A percentile compares a stretch with the other conserved stretches of the same genome.
phyloP scores from a whole-genome alignment of 768 basidiomycete genomes.

The Coprinopsis marcescibilis region DNA sequence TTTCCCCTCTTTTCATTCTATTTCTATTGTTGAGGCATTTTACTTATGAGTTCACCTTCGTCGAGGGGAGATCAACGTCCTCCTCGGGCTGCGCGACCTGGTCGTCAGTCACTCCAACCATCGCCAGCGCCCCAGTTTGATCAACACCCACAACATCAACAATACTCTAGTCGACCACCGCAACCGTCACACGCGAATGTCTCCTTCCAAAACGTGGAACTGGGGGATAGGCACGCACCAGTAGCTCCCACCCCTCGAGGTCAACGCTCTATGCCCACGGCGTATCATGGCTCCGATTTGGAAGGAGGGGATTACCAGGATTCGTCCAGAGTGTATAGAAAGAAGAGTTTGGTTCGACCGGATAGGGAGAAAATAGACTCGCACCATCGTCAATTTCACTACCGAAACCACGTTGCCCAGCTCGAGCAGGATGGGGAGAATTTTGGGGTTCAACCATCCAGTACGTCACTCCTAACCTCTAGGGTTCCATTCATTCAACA shows the following conservation, averaged over 20 bases:
- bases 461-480: slow-evolving; percentile 45
- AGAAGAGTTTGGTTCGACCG: slow-evolving; percentile 88
- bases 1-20: not conserved
- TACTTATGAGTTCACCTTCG: slow-evolving; percentile 3
- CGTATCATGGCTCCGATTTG: slow-evolving; percentile 37
- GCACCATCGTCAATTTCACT: slow-evolving; percentile 90
- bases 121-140: slow-evolving; percentile 35
- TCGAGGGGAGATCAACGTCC: slow-evolving; percentile 39
- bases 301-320: slow-evolving; percentile 40
- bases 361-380: slow-evolving; percentile 97
- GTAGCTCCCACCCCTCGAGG: slow-evolving; percentile 50
- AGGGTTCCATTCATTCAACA: slow-evolving; percentile 11
- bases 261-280: slow-evolving; percentile 41
- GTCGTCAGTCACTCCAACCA: slow-evolving; percentile 32
- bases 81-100: slow-evolving; percentile 49
- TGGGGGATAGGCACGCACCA: slow-evolving; percentile 57
- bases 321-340: slow-evolving; percentile 57
- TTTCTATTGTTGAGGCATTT: not conserved
- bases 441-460: slow-evolving; percentile 73
- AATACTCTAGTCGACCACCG: slow-evolving; percentile 25
- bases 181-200: slow-evolving; percentile 38
- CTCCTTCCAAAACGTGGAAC: slow-evolving; percentile 64
- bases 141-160: slow-evolving; percentile 20
- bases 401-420: slow-evolving; percentile 80
- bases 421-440: slow-evolving; percentile 62